Percentiles rank a stretch among this genome's conserved stretches.
Conservation (phyloP, 2,329 filamentous ascomycete genomes). For the Microcyclosporella mali region DNA sequence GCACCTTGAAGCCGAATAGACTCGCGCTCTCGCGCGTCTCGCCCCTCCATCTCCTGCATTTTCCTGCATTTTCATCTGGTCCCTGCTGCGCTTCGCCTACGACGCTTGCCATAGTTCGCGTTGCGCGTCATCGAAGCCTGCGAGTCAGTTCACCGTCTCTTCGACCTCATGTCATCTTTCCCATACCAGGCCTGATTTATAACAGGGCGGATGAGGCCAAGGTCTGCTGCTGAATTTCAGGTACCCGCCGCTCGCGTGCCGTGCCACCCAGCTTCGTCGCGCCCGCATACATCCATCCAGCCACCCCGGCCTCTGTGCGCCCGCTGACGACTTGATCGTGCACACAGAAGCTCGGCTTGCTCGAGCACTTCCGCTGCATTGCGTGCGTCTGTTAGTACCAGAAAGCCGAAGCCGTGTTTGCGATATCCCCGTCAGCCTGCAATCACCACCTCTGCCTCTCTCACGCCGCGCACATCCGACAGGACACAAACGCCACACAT, state of each 20-base stretch:
- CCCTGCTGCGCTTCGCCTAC: neutral
- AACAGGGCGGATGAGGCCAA: neutral
- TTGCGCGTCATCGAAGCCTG: neutral
- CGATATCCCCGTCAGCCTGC: too few relatives aligned
- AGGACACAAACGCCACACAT: too few relatives aligned
- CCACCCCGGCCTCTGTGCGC: neutral
- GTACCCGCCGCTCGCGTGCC: slow-evolving; percentile 1
- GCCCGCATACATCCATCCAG: too few relatives aligned
- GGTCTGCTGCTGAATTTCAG: neutral
- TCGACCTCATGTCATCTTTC: neutral
- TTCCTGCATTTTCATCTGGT: neutral
- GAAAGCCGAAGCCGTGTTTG: too few relatives aligned
- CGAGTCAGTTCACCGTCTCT: slow-evolving; percentile 6
- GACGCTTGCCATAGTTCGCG: too few relatives aligned
- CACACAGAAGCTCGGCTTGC: too few relatives aligned
- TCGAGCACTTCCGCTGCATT: neutral
- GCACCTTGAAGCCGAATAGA: too few relatives aligned
- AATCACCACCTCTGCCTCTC: too few relatives aligned
- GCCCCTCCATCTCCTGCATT: neutral
- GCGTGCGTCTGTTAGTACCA: neutral
- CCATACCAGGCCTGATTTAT: neutral
- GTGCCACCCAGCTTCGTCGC: too few relatives aligned
- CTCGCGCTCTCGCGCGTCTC: too few relatives aligned
- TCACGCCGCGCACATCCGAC: too few relatives aligned
- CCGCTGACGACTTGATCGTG: neutral